Percentiles rank a stretch among this genome's conserved stretches.
phyloP scores from a whole-genome alignment of 345 rosid genomes.

The Salix dunnii region DNA sequence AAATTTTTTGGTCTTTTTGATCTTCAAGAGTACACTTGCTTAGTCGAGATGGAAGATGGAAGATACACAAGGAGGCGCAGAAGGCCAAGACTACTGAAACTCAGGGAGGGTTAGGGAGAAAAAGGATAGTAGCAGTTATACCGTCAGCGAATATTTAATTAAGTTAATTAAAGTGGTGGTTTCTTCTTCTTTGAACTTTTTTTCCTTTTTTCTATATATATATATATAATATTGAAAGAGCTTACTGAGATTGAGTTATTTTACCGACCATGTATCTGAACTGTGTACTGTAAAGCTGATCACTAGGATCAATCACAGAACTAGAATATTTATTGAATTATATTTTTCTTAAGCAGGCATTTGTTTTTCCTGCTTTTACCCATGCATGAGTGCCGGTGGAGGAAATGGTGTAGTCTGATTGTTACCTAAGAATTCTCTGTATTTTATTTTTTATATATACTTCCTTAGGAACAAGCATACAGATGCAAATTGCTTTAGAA shows the following conservation, averaged over 20 bases:
- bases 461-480: neutral
- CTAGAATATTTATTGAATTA: conserved; percentile 12
- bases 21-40: neutral
- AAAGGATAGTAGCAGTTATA: neutral
- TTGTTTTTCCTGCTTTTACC: neutral
- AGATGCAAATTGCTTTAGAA: too few species aligned
- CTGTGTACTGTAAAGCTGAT: conserved; percentile 30
- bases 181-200: neutral
- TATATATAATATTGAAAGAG: neutral
- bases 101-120: conserved; percentile 9
- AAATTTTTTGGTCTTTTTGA: neutral
- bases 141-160: neutral
- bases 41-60: neutral
- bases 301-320: conserved; percentile 9
- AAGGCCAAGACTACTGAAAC: neutral
- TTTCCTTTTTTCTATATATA: too few species aligned
- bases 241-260: neutral
- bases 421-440: neutral
- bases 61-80: neutral
- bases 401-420: neutral
- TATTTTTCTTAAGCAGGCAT: neutral
- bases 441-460: neutral
- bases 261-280: conserved; percentile 21
- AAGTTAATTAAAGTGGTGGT: conserved; percentile 11
- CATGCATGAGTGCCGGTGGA: neutral